Conservation (phyloP, 1,139 yeast genomes). For the Sugiyamaella novakii region DNA sequence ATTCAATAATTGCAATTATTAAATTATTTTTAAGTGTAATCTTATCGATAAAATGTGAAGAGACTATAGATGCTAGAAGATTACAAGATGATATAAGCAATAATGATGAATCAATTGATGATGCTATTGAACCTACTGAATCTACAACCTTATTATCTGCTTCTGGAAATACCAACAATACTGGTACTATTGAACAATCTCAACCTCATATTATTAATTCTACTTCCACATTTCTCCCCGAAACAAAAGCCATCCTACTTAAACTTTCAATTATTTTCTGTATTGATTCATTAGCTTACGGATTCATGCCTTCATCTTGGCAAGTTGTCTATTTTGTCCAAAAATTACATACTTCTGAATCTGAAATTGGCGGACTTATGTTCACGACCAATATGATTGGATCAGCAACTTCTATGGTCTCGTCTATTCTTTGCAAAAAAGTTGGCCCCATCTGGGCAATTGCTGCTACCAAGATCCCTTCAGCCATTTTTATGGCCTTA, state of each 20-base stretch:
- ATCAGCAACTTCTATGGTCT: conserved; percentile 66
- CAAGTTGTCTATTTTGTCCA: conserved; percentile 68
- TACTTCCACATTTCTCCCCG: conserved; percentile 21
- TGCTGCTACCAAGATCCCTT: conserved; percentile 74
- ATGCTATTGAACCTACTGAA: conserved; percentile 9
- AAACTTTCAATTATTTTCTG: conserved; percentile 58
- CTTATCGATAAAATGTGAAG: conserved; percentile 60
- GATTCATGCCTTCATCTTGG: conserved; percentile 89
- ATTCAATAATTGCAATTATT: conserved; percentile 57
- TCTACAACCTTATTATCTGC: conserved; percentile 5
- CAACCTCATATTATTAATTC: background rate
- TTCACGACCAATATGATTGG: conserved; percentile 62
- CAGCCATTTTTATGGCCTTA: conserved; percentile 64
- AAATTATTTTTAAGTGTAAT: conserved; percentile 58
- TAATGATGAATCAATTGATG: too few relatives aligned
- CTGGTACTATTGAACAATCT: background rate
- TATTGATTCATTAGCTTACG: conserved; percentile 80
- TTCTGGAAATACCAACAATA: conserved; percentile 1
- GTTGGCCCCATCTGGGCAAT: conserved; percentile 83
- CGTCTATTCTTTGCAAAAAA: conserved; percentile 65
- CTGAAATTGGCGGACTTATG: conserved; percentile 53
- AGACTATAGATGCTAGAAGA: too few relatives aligned
- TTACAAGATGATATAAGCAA: too few relatives aligned
- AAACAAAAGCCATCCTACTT: conserved; percentile 32
- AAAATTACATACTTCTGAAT: conserved; percentile 37